A percentile compares a stretch with the other conserved stretches of the same genome.
Conservation (phyloP, 768 basidiomycete genomes). For the Leccinum subgranulosum region DNA sequence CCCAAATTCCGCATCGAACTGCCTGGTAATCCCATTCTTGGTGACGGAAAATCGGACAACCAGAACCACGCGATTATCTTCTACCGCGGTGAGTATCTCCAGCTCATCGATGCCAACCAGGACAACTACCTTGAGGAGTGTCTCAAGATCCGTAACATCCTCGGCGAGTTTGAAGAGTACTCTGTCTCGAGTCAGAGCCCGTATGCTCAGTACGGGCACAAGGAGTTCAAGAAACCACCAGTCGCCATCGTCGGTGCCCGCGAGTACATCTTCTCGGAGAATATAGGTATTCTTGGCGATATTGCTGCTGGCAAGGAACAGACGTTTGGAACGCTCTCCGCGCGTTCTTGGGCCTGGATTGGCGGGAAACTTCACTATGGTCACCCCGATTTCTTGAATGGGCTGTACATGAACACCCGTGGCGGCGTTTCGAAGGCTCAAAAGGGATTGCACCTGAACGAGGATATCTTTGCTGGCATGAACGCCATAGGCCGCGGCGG, state of each 20-base stretch:
- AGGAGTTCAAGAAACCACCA: conserved; percentile 84
- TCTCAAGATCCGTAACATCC: conserved; percentile 97
- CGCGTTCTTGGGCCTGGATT: conserved; percentile 93
- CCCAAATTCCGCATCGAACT: conserved; percentile 99
- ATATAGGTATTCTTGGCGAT: conserved; percentile 98
- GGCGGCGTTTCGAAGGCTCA: conserved; percentile 99
- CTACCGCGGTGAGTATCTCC: conserved; percentile 98
- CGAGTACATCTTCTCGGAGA: conserved; percentile 99
- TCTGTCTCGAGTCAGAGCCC: conserved; percentile 81
- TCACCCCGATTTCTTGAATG: conserved; percentile 99
- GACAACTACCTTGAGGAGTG: conserved; percentile 99
- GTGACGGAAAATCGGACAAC: conserved; percentile 99
- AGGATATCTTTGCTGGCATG: conserved; percentile 99
- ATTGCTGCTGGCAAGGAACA: conserved; percentile 99
- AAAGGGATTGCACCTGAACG: conserved; percentile 98
- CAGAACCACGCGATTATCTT: conserved; percentile 99
- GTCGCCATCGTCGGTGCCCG: conserved; percentile 98
- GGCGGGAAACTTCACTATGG: conserved; percentile 99
- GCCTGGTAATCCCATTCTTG: conserved; percentile 97
- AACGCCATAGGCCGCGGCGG: conserved; percentile 96
- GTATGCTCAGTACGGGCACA: conserved; percentile 85
- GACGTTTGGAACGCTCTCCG: conserved; percentile 97
- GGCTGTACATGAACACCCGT: conserved; percentile 95
- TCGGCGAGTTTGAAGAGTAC: conserved; percentile 97
- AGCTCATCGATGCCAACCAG: conserved; percentile 99